Conservation (phyloP, 768 basidiomycete genomes). For the Termitomyces sp. region DNA sequence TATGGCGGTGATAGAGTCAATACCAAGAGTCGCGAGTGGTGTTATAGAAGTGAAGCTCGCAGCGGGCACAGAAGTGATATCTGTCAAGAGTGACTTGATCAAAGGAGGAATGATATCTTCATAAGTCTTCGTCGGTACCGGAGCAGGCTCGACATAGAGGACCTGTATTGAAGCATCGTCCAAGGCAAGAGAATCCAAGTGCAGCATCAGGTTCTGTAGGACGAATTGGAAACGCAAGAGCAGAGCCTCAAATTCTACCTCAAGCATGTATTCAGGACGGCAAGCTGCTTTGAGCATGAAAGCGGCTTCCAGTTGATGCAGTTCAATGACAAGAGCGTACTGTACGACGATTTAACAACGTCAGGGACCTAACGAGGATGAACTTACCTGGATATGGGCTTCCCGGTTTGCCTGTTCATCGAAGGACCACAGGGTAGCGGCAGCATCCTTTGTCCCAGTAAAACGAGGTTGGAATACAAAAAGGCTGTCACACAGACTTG, state of each 20-base stretch:
- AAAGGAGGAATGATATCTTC: not conserved
- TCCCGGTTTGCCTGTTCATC: conserved; percentile 12
- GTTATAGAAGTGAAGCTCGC: conserved; percentile 28
- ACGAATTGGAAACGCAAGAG: conserved; percentile 15
- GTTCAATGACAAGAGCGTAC: conserved; percentile 43
- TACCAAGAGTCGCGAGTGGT: conserved; percentile 35
- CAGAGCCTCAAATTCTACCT: conserved; percentile 18
- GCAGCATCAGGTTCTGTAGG: conserved; percentile 13
- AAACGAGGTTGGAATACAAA: conserved; percentile 39
- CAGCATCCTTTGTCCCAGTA: conserved; percentile 8
- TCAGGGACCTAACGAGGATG: not conserved
- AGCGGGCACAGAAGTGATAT: conserved; percentile 23
- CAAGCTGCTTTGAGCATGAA: conserved; percentile 35
- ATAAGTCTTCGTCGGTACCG: not conserved
- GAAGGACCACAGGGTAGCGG: conserved; percentile 27
- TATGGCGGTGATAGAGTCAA: conserved; percentile 50
- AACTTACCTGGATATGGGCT: conserved; percentile 24
- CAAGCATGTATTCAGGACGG: conserved; percentile 23
- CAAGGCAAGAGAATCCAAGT: conserved; percentile 10
- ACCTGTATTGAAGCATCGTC: conserved; percentile 8
- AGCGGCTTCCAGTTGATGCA: conserved; percentile 26
- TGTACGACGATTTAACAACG: conserved; percentile 11
- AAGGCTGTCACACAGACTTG: conserved; percentile 36
- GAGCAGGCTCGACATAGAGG: not conserved
- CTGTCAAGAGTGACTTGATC: conserved; percentile 13